Evolutionary conservation across 768 basidiomycete species (phyloP), one percentile per base, ranked within the genome.

Genomic region (Trametes meyenii): DNA sequence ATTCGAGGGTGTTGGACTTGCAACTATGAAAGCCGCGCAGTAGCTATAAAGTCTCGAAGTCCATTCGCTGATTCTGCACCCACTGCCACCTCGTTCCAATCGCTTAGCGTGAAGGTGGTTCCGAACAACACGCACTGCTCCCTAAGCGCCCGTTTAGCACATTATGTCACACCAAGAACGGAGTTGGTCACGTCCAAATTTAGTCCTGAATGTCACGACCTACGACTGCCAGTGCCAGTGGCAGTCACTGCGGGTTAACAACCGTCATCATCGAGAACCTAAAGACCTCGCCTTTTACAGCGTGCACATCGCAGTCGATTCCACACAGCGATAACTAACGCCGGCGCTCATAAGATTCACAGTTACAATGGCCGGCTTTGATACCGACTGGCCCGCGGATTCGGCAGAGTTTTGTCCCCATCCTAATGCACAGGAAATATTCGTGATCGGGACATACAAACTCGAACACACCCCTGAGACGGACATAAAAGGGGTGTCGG

Each of bases 401-500:
- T 86, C 90, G 12, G 81, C 94, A 56, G 97, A 98, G 69, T 98
- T 95, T 72, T 95, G 92, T 66, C 96, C 95, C 5, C 83, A 83
- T 58, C 78, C 80, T 13, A 76, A 77, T 24, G 79, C 78, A 50
- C 75, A 79, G 2, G 76, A 88, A 65, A 74, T 97, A 26, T 82
- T 98, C 61, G 89, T 88, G 1, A 94, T 93, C 67, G 96, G 96
- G 21, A 98, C 96, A 0, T 99, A 99, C 76, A 87, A 92, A 66
- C 81, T 98, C 21, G 78, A 87, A 44, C 72, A 83, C 58, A 36
- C 48, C 43, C 53, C 44, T 59, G 29, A 54, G 51, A 46, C 21
- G 2, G 40, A 52, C 17, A 26, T 16, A 50, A 60, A 42, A 13
- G 19, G 23, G 8, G 12, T 36, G 24, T 13, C 19, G 2, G 58